phyloP scores from a whole-genome alignment of 305 asterid genomes.

The Fraxinus latifolia region DNA sequence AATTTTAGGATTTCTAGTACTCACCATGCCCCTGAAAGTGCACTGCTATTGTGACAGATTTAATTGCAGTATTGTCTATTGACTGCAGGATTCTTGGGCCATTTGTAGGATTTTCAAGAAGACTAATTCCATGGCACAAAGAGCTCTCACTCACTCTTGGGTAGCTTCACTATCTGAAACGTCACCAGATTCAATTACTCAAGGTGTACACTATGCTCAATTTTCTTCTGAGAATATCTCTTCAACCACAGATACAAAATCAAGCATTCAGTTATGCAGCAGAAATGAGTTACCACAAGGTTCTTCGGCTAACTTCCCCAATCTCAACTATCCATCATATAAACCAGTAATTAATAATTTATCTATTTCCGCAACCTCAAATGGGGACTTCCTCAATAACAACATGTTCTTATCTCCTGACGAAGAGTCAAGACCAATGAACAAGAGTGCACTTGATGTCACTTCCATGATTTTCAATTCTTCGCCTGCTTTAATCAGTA shows the following conservation, averaged over 20 bases:
- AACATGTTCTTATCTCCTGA: conserved; percentile 40
- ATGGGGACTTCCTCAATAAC: conserved; percentile 37
- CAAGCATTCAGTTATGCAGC: not conserved
- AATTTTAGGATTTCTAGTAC: not conserved
- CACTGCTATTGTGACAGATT: not conserved
- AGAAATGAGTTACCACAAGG: not conserved
- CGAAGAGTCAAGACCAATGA: conserved; percentile 25
- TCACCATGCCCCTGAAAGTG: not conserved
- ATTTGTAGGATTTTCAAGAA: conserved; percentile 88
- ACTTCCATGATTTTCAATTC: conserved; percentile 40
- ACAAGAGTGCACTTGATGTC: conserved; percentile 31
- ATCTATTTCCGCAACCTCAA: conserved; percentile 26
- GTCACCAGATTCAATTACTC: conserved; percentile 43
- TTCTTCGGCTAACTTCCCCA: conserved; percentile 27
- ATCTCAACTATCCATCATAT: conserved; percentile 34
- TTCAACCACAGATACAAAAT: not conserved
- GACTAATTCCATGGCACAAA: conserved; percentile 54
- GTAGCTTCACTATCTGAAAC: conserved; percentile 40
- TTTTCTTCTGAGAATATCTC: not conserved
- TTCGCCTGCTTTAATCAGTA: conserved; percentile 24
- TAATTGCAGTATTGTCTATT: not conserved
- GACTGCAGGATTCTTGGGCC: conserved; percentile 77
- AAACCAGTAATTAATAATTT: conserved; percentile 26
- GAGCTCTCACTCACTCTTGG: conserved; percentile 58
- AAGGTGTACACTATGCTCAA: conserved; percentile 16